Conservation (phyloP, 202 grass and related monocot genomes). For the Dendrocalamus latiflorus region DNA sequence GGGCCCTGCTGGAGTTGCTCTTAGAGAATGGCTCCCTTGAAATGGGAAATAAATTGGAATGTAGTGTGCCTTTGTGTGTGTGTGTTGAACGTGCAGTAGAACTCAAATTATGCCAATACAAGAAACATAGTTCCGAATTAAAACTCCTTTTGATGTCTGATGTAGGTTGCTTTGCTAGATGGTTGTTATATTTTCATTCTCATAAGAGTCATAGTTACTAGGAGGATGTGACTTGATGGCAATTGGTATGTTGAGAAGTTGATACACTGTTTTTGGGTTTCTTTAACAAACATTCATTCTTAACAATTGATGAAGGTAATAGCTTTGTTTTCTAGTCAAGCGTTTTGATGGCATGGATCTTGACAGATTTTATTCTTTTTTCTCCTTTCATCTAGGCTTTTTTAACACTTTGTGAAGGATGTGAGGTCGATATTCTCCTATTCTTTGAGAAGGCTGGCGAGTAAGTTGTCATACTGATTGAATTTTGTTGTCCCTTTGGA, state of each 20-base stretch:
- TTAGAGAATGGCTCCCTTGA: not conserved
- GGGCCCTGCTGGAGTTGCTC: no score
- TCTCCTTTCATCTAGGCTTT: slow-evolving; percentile 55
- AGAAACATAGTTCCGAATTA: not conserved
- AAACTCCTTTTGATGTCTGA: not conserved
- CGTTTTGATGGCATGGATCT: not conserved
- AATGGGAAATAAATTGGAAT: not conserved
- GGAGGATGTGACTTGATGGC: not conserved
- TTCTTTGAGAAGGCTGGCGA: slow-evolving; percentile 87
- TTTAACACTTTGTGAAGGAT: slow-evolving; percentile 86
- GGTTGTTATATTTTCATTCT: slow-evolving; percentile 1
- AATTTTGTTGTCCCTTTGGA: slow-evolving; percentile 7
- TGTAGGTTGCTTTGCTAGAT: not conserved
- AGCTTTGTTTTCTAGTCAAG: no score
- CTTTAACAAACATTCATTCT: not conserved
- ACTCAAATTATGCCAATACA: not conserved
- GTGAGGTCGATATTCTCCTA: slow-evolving; percentile 77
- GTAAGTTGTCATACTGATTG: slow-evolving; percentile 47
- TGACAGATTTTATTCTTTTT: not conserved
- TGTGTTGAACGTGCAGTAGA: not conserved
- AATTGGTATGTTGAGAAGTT: not conserved
- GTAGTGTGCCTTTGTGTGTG: not conserved
- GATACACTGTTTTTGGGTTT: not conserved
- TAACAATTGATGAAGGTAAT: not conserved
- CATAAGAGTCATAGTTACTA: not conserved